A percentile compares a stretch with the other conserved stretches of the same genome.
phyloP scores from a whole-genome alignment of 2,329 filamentous ascomycete genomes.

The Clonostachys rhizophaga region DNA sequence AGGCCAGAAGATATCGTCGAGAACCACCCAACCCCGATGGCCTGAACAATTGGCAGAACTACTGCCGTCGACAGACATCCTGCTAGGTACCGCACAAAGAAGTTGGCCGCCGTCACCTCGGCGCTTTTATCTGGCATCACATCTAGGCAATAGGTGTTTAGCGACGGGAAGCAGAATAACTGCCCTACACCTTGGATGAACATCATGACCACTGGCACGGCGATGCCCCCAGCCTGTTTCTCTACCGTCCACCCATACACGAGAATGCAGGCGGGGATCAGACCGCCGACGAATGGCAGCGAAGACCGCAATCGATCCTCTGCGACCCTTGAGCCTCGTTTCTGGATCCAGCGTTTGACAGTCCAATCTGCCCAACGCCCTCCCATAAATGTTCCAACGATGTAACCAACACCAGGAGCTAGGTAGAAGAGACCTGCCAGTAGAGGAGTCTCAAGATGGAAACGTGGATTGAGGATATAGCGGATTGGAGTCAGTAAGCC shows the following conservation, averaged over 20 bases:
- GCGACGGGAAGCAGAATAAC: constrained; percentile 68
- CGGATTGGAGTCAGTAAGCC: constrained; percentile 60
- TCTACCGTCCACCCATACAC: constrained; percentile 54
- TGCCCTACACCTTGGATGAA: constrained; percentile 72
- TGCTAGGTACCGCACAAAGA: constrained; percentile 72
- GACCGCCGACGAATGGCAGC: constrained; percentile 48
- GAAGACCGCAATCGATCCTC: constrained; percentile 64
- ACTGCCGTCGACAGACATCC: constrained; percentile 66
- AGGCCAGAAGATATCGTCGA: constrained; percentile 53
- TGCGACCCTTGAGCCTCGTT: constrained; percentile 55
- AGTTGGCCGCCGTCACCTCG: constrained; percentile 78
- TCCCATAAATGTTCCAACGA: constrained; percentile 66
- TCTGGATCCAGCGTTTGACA: constrained; percentile 60
- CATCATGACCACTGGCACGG: constrained; percentile 65
- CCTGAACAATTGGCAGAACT: constrained; percentile 69
- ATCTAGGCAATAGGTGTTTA: constrained; percentile 80
- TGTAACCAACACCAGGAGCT: constrained; percentile 66
- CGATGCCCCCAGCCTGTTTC: constrained; percentile 42
- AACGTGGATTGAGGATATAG: constrained; percentile 70
- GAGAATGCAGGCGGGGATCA: constrained; percentile 60
- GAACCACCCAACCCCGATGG: constrained; percentile 78
- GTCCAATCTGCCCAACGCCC: constrained; percentile 65
- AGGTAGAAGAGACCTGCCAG: constrained; percentile 71
- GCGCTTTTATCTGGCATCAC: constrained; percentile 66
- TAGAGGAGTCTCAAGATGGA: constrained; percentile 61